Evolutionary conservation across 2,329 filamentous ascomycete species (phyloP).

Genomic region (Plectosphaerella sp.): DNA sequence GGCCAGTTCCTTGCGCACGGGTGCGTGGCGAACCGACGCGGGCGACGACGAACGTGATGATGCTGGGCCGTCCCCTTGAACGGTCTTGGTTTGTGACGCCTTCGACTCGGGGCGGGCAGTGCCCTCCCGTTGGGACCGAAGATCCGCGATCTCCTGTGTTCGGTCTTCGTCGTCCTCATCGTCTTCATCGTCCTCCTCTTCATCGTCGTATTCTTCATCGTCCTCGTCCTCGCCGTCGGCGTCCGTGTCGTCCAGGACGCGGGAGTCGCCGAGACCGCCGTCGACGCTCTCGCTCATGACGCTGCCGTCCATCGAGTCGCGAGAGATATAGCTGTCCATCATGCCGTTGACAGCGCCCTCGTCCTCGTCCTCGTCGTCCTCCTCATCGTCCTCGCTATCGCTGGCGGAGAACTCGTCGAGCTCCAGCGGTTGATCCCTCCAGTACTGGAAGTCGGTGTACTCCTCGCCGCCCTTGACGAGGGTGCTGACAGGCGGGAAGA

Average conservation of each 20-base stretch:
- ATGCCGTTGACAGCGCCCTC: conserved; percentile 44
- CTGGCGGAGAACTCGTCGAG: conserved; percentile 86
- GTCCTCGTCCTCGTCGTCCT: conserved; percentile 49
- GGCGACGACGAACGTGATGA: neutral
- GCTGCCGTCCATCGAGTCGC: conserved; percentile 43
- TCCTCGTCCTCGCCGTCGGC: conserved; percentile 26
- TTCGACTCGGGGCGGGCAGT: conserved; percentile 4
- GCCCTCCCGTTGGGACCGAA: conserved; percentile 7
- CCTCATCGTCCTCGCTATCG: conserved; percentile 52
- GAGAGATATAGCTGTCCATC: conserved; percentile 53
- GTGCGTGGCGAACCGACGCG: neutral
- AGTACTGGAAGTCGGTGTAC: conserved; percentile 96
- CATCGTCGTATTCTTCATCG: conserved; percentile 29
- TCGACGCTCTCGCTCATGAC: conserved; percentile 38
- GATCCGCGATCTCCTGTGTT: conserved; percentile 6
- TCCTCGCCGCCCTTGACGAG: conserved; percentile 87
- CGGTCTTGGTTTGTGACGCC: neutral
- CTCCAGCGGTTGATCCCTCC: conserved; percentile 80
- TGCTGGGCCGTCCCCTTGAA: neutral
- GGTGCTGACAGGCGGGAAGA: conserved; percentile 87
- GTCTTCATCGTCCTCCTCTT: conserved; percentile 29
- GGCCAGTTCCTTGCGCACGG: conserved; percentile 18
- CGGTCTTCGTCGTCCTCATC: conserved; percentile 29
- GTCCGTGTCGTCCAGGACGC: conserved; percentile 30
- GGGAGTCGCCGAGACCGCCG: conserved; percentile 34